Percentiles rank a stretch among this genome's conserved stretches.
These are phyloP conservation scores for Tolypocladium inflatum DNA, from an alignment of 2,329 filamentous ascomycete genomes.

Conservation along the genomic window DNA sequence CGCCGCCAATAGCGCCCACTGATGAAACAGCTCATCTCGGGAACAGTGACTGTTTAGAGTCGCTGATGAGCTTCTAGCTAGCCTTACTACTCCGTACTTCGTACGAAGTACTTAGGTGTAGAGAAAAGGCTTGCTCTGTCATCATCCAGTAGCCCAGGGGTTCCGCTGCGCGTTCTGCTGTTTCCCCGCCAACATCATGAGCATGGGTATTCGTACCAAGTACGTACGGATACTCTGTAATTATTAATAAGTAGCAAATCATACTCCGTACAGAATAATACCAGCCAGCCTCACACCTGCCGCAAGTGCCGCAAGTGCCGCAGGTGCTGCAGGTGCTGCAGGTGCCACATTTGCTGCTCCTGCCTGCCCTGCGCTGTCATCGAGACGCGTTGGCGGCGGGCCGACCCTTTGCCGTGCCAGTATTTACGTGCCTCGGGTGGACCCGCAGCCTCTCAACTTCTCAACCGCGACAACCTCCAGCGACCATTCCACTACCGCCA, in stretches of 20 bases:
- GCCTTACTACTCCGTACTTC: too few relatives aligned
- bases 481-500: neutral
- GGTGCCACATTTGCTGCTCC: too few relatives aligned
- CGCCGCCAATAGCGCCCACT: too few relatives aligned
- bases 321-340: neutral
- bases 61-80: too few relatives aligned
- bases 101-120: too few relatives aligned
- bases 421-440: neutral
- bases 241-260: neutral
- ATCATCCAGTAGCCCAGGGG: neutral
- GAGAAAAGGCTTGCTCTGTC: too few relatives aligned
- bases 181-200: neutral
- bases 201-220: neutral
- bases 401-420: neutral
- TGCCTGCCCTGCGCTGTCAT: neutral
- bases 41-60: too few relatives aligned
- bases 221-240: too few relatives aligned
- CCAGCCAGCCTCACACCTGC: neutral
- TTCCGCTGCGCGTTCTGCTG: neutral
- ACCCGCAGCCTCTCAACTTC: neutral
- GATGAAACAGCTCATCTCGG: too few relatives aligned
- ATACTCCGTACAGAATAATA: neutral
- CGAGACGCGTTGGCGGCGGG: neutral
- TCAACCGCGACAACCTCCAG: neutral
- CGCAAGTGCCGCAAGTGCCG: neutral